phyloP scores from a whole-genome alignment of 345 rosid species.

The Brassica rapa region DNA sequence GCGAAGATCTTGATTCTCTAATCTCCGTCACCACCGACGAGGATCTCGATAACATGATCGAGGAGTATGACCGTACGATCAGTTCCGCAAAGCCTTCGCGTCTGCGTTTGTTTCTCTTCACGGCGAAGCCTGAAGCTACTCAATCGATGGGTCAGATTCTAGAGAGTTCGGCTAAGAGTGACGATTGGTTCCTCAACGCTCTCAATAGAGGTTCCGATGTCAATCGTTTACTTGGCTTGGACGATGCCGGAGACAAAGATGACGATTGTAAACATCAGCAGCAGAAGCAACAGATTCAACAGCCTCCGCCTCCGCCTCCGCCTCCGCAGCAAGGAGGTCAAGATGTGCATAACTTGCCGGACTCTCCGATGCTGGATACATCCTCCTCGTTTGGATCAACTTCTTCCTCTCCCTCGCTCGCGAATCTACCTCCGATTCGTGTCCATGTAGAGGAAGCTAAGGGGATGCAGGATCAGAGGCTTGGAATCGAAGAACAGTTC shows the following conservation, averaged over 20 bases:
- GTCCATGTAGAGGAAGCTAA: conserved; percentile 65
- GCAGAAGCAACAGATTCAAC: conserved; percentile 29
- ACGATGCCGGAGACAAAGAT: conserved; percentile 46
- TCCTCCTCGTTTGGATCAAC: conserved; percentile 91
- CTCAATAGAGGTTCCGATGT: conserved; percentile 68
- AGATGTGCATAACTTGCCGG: conserved; percentile 84
- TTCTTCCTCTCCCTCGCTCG: conserved; percentile 82
- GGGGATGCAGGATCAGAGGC: conserved; percentile 51
- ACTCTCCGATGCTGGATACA: conserved; percentile 91
- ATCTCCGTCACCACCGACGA: conserved; percentile 91
- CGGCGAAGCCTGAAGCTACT: conserved; percentile 69
- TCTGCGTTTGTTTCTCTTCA: conserved; percentile 80
- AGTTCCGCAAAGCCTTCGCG: conserved; percentile 52
- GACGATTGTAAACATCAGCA: conserved; percentile 47
- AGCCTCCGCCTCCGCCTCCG: conserved; percentile 23
- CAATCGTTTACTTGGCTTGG: conserved; percentile 77
- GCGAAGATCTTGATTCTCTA: conserved; percentile 89
- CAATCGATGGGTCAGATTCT: conserved; percentile 77
- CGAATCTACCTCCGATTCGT: conserved; percentile 82
- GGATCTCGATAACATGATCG: conserved; percentile 95
- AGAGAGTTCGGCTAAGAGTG: conserved; percentile 64
- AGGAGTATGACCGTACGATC: conserved; percentile 80
- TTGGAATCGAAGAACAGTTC: conserved; percentile 84
- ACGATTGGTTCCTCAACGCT: conserved; percentile 89
- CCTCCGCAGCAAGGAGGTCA: conserved; percentile 44